Base-by-base conservation (phyloP, 2,329 filamentous ascomycete species). In the Diaporthe batatas region DNA sequence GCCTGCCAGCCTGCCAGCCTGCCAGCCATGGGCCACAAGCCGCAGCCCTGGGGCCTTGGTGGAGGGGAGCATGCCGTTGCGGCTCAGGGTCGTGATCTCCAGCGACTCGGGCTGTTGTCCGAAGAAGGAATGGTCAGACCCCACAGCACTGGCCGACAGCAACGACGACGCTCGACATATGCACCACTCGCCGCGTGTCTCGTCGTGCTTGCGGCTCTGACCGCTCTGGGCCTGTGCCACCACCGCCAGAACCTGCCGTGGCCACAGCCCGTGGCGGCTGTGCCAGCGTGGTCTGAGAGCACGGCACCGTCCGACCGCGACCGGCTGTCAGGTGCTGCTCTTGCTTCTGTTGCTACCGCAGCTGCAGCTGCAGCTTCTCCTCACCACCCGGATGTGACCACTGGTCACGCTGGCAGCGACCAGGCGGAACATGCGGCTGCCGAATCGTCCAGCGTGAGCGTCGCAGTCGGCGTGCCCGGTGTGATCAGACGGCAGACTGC, bases 401-500 rank as follows among this genome's bases (percentile, higher is more conserved):
- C 39, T 25, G 32, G 32, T 55, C 49, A 68, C 36, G 51, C n/a
- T 47, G 36, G 51, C 21, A 36, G 12, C 39, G 67, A 47, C 67
- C 51, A 47, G 23, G 25, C 55, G 44, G 68, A 59, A 59, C 42
- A 34, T 39, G 54, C 54, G 42, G 14, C 54, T 47, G 55, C 68
- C 68, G 54, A 59, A 6, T 59, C 44, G 68, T 49, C n/a, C 42
- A 70, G 68, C 16, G 54, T 23, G 39, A 55, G 18, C 53, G 65
- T 58, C 18, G 67, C 51, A 44, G 54, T 58, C 39, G 67, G 53
- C 21, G 67, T 57, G 23, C 51, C 59, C 39, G 72, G 25, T 42
- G 47, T 70, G 57, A 68, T 68, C 21, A 64, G 70, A 51, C 72
- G 72, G 44, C 70, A 72, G 72, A 64, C 72, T 21, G 36, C 71